These are phyloP conservation scores for Catharanthus roseus DNA, from an alignment of 257 asterid genomes.

Conservation along the genomic window DNA sequence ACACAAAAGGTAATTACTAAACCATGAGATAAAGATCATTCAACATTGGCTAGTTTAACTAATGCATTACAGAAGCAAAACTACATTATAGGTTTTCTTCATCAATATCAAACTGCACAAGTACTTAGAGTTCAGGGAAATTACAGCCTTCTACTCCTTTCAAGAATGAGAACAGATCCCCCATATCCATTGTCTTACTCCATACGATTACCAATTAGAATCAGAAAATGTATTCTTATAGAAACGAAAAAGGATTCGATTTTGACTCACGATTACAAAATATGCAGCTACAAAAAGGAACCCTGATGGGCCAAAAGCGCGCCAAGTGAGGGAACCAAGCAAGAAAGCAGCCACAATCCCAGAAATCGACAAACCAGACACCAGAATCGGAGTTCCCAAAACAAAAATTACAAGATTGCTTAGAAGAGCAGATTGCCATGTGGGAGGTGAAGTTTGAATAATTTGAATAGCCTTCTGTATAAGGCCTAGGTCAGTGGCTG, in stretches of 20 bases:
- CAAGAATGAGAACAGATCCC: neutral
- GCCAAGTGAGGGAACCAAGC: conserved; percentile 94
- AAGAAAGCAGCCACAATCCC: conserved; percentile 82
- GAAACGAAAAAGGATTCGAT: conserved; percentile 1
- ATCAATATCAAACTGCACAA: neutral
- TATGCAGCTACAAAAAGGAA: conserved; percentile 81
- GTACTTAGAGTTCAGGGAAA: neutral
- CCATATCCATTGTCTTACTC: neutral
- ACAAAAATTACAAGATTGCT: conserved; percentile 52
- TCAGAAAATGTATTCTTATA: neutral
- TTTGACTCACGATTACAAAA: conserved; percentile 67
- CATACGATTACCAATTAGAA: neutral
- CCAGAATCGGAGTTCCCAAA: conserved; percentile 68
- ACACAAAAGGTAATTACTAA: neutral
- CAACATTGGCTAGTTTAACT: neutral
- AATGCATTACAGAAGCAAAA: neutral
- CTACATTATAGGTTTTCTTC: neutral
- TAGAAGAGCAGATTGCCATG: conserved; percentile 76
- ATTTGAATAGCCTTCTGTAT: conserved; percentile 50
- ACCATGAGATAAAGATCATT: neutral
- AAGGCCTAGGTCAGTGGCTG: conserved; percentile 42
- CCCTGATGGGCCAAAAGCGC: conserved; percentile 72
- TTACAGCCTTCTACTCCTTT: neutral
- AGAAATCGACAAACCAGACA: conserved; percentile 69
- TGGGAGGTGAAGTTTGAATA: conserved; percentile 62